These are phyloP conservation scores for Deuterostichococcus epilithicus DNA, from an alignment of 139 green algal species.

Conservation along the genomic window DNA sequence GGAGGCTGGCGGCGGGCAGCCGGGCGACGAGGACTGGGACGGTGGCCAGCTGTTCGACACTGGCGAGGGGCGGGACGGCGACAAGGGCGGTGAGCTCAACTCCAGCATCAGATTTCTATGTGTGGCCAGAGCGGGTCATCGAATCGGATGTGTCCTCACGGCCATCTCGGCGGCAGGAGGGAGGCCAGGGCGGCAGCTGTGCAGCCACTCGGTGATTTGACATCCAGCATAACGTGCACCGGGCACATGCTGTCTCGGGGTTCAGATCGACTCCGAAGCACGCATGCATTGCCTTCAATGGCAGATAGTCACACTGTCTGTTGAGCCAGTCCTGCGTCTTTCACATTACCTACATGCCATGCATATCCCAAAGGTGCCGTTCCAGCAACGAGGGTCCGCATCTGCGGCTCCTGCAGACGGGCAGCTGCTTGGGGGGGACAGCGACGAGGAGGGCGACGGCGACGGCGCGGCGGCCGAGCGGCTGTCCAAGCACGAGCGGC, in stretches of 20 bases:
- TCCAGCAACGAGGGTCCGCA: no score
- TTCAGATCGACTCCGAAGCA: no score
- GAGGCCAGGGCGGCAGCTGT: no score
- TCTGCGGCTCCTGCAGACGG: not conserved
- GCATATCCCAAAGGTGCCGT: no score
- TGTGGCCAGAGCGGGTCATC: no score
- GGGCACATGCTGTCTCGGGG: no score
- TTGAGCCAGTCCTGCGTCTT: not conserved
- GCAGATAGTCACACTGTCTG: not conserved
- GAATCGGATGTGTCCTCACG: no score
- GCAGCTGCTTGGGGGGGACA: not conserved
- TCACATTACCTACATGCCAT: no score
- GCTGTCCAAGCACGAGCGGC: conserved; percentile 64
- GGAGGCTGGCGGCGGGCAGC: not conserved
- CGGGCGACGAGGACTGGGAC: not conserved
- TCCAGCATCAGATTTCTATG: not conserved
- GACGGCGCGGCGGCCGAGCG: conserved; percentile 2
- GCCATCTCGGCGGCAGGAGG: no score
- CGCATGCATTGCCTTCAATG: no score
- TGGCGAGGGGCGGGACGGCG: not conserved
- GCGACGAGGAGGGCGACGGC: not conserved
- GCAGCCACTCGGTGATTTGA: no score
- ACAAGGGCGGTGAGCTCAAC: not conserved
- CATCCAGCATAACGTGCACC: no score
- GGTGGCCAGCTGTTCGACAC: not conserved